A percentile compares a stretch with the other conserved stretches of the same genome.
Conservation (phyloP, 2,329 filamentous ascomycete species). For the Pseudogymnoascus sp. region DNA sequence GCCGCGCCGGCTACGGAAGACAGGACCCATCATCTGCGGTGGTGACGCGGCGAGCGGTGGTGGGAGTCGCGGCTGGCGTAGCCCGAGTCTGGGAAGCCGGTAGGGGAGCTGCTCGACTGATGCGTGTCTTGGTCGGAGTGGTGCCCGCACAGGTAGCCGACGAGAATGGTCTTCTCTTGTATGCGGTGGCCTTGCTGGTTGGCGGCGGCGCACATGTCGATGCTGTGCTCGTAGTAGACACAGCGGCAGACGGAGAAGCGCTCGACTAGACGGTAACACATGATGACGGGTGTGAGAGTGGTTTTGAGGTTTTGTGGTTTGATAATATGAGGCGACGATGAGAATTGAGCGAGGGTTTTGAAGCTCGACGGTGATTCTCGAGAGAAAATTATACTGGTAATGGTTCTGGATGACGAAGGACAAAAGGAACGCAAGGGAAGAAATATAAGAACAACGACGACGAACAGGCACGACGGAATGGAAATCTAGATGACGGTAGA, state of each 20-base stretch:
- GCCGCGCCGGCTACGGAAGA: constrained; percentile 26
- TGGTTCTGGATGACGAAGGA: constrained; percentile 2
- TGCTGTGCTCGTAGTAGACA: constrained; percentile 57
- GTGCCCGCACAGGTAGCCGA: constrained; percentile 54
- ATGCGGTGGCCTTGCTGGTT: constrained; percentile 54
- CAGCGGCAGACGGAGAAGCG: constrained; percentile 62
- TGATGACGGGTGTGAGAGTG: constrained; percentile 27
- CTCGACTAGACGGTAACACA: constrained; percentile 66
- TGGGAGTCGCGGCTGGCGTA: constrained; percentile 26
- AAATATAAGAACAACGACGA: constrained; percentile 9
- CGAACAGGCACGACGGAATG: constrained; percentile 7
- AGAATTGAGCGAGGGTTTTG: neutral
- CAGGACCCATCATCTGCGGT: constrained; percentile 28
- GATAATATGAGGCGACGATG: neutral
- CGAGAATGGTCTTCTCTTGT: constrained; percentile 59
- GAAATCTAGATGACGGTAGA: constrained; percentile 7
- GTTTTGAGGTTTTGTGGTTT: neutral
- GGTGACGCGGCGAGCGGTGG: constrained; percentile 19
- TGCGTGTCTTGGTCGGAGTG: constrained; percentile 30
- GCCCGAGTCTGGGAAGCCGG: constrained; percentile 26
- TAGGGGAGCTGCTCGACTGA: constrained; percentile 15
- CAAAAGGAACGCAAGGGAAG: constrained; percentile 3
- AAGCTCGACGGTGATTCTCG: neutral
- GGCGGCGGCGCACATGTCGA: constrained; percentile 58
- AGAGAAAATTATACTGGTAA: neutral